Base-by-base conservation (phyloP, 371 early-diverging fungal genomes). In the Quaeritorhiza haematococci region DNA sequence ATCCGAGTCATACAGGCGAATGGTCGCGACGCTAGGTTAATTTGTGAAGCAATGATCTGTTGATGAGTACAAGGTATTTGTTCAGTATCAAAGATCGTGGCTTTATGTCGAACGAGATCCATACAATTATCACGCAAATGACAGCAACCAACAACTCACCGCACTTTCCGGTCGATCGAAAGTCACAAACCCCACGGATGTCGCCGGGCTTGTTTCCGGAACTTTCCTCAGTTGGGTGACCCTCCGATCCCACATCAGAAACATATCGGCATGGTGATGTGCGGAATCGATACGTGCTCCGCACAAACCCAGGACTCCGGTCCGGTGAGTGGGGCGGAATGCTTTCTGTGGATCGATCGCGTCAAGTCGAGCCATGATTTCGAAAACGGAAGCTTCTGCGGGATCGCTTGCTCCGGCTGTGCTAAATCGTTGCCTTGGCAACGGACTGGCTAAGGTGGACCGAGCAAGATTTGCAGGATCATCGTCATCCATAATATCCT, bases 101-200 rank as follows among this genome's bases (percentile, higher is more conserved):
- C n/a, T n/a, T n/a, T n/a, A n/a, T n/a, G n/a, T n/a, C n/a, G n/a
- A n/a, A n/a, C n/a, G n/a, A n/a, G n/a, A n/a, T n/a, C n/a, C n/a
- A n/a, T n/a, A n/a, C n/a, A n/a, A n/a, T n/a, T n/a, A n/a, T n/a
- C n/a, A n/a, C n/a, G n/a, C 7, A 33, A 34, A 6, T 34, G 3
- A 54, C 7, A 43, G 33, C 33, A 45, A 44, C 5, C 3, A 23
- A 47, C 19, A 32, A 49, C 61, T 30, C 57, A 69, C 72, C 23
- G 78, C 78, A 49, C 66, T 65, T 41, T 64, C 65, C 69, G 54
- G 88, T 66, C 38, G 84, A 59, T 86, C 86, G 71, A 90, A 89
- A 1, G 90, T 89, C 21, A 90, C 86, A 72, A 91, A 89, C 0
- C 85, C 91, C 5, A 86, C 82, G 47, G 80, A 76, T 6, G 85